Evolutionary conservation across 257 asterid species (phyloP), one percentile per base, ranked within the genome.

Genomic region (Misopates orontium): DNA sequence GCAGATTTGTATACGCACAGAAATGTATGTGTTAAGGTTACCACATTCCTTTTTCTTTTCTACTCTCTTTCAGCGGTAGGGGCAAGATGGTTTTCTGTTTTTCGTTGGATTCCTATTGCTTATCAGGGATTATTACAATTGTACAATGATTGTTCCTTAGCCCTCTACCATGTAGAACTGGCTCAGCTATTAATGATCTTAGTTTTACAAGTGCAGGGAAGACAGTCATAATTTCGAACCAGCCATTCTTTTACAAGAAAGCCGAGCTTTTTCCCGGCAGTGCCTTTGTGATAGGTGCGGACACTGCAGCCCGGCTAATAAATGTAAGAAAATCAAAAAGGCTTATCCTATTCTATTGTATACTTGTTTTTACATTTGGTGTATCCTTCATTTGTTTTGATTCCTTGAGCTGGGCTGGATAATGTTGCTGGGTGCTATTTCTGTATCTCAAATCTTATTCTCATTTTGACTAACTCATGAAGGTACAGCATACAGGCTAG

Each of bases 221-320:
- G 79, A 83, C 97, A 0, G 77, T 87, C 67, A 90, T 93, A 73
- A 73, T 93, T 31, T 93, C 99, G 64, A 93, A 90, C 80, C 99
- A 93, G 83, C 99, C 99, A 50, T 90, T 81, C 72, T 90, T 90
- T 54, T 90, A 86, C 94, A 87, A 84, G 91, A 90, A 93, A 84
- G 90, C 97, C 8, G 95, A 90, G 70, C 85, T 93, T 62, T 93
- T 90, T 64, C 97, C 97, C 55, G 99, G 97, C 16, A 90, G 99
- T 60, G 89, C 95, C 39, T 93, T 93, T 50, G 97, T 93, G 23
- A 83, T 90, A 69, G 96, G 97, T 51, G 96, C 76, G 4, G 99
- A 90, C 78, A 93, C 97, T 78, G 97, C 86, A 44, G 92, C 64
- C 32, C 84, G 99, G 78, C 95, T 93, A 60, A 71, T 90, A 36